These are phyloP conservation scores for Neofusicoccum umdonicola DNA, from an alignment of 2,329 filamentous ascomycete genomes.

Conservation along the genomic window DNA sequence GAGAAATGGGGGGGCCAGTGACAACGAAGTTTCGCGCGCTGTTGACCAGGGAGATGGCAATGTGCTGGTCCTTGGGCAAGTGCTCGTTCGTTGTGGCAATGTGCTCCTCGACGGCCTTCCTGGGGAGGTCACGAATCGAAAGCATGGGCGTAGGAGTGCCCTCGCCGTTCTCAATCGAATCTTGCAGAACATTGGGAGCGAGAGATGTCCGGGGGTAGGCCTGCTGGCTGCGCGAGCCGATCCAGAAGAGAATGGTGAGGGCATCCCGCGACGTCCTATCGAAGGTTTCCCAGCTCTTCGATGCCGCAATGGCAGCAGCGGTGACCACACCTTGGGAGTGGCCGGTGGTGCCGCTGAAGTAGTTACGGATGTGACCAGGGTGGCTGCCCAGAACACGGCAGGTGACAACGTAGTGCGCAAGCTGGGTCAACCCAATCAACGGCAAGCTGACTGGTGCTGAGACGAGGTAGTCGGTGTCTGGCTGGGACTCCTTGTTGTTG, in stretches of 20 bases:
- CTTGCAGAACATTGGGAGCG: constrained; percentile 83
- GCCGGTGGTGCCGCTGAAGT: constrained; percentile 84
- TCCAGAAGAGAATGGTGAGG: constrained; percentile 96
- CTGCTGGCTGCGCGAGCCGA: constrained; percentile 93
- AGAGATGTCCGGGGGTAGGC: constrained; percentile 94
- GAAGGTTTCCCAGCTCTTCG: constrained; percentile 91
- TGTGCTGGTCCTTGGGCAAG: constrained; percentile 86
- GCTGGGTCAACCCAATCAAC: constrained; percentile 90
- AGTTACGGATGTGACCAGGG: constrained; percentile 81
- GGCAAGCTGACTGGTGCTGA: constrained; percentile 95
- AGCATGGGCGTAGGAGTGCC: constrained; percentile 97
- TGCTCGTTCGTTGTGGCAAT: constrained; percentile 97
- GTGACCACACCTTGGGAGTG: constrained; percentile 97
- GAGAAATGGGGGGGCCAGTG: constrained; percentile 89
- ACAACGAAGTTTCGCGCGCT: constrained; percentile 96
- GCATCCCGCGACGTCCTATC: constrained; percentile 75
- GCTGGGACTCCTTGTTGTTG: constrained; percentile 81
- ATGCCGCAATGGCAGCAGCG: constrained; percentile 85
- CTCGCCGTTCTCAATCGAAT: constrained; percentile 91
- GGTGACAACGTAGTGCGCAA: constrained; percentile 92
- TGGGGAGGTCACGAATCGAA: constrained; percentile 89
- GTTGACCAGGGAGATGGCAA: constrained; percentile 92
- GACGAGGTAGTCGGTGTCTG: constrained; percentile 90
- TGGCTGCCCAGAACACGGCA: constrained; percentile 88
- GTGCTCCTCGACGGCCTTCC: constrained; percentile 87